Evolutionary conservation across 306 rosid species (phyloP), one percentile per base, ranked within the genome.

Genomic region (Castanospermum australe): DNA sequence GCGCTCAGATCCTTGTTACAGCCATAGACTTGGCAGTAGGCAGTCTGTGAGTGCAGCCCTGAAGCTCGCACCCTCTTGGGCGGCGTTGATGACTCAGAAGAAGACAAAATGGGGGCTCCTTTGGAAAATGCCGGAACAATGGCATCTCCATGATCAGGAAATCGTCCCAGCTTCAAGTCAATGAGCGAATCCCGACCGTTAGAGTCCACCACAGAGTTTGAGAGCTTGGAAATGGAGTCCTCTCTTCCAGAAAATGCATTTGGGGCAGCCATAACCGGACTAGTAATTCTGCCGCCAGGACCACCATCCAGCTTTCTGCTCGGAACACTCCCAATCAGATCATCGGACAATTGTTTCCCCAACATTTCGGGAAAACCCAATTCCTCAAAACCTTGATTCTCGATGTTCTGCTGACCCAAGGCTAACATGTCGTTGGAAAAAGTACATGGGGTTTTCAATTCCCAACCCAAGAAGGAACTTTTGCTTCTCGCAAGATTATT

Each of bases 21-120:
- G 35, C 97, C 98, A 89, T 88, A 87, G 67, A 94, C 98, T 87
- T 92, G 98, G 86, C 98, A 94, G 51, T 73, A 78, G 8, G 89
- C 81, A 67, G 76, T 82, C 60, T 84, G 91, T 1, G 94, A 84
- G 39, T 82, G 81, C 55, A 78, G 2, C 64, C 90, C 89, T 0
- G 90, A 87, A 28, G 84, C 75, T 51, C 93, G 77, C 20, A 70
- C 77, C 59, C 96, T 82, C 85, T 94, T 94, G 0, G 92, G 65
- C 5, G 92, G 88, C 3, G 82, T 80, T 21, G 97, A 88, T 30
- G 96, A 90, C 56, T 81, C 92, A 0, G 90, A 85, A 0, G 98
- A 92, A 55, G 93, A 89, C 79, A 90, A 76, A 21, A 87, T 28
- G 3, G 88, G 71, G 32, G 45, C 56, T 73, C 86, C 92, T 79